Conservation (phyloP, 768 basidiomycete species). For the Boletus vermiculosoides region DNA sequence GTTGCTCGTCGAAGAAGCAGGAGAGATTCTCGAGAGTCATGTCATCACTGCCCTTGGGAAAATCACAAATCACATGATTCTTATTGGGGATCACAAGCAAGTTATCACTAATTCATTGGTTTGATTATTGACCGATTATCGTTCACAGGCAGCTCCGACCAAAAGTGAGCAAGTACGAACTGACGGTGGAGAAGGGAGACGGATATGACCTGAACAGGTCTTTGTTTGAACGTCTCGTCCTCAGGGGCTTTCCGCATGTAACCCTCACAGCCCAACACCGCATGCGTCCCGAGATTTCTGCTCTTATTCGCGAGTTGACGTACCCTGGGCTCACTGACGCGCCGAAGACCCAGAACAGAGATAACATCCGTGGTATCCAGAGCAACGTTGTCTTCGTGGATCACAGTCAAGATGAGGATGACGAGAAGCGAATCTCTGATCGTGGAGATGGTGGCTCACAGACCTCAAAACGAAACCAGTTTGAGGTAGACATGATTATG, state of each 20-base stretch:
- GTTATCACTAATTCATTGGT: slow-evolving; percentile 16
- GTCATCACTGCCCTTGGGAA: slow-evolving; percentile 54
- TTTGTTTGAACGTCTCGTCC: slow-evolving; percentile 66
- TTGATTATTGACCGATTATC: neutral
- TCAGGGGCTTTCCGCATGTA: slow-evolving; percentile 59
- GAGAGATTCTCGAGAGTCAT: slow-evolving; percentile 70
- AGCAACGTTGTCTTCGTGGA: slow-evolving; percentile 62
- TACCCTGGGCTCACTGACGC: slow-evolving; percentile 66
- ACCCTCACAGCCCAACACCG: slow-evolving; percentile 61
- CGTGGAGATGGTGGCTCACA: slow-evolving; percentile 44
- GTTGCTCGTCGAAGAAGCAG: slow-evolving; percentile 69
- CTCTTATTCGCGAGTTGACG: slow-evolving; percentile 57
- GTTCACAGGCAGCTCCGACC: slow-evolving; percentile 62
- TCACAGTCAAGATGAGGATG: slow-evolving; percentile 56
- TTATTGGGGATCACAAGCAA: slow-evolving; percentile 75
- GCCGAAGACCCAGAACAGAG: slow-evolving; percentile 45
- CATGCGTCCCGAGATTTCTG: slow-evolving; percentile 73
- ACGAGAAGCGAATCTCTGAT: slow-evolving; percentile 41
- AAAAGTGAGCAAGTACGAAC: slow-evolving; percentile 61
- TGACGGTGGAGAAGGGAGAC: slow-evolving; percentile 67
- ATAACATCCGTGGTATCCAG: slow-evolving; percentile 51
- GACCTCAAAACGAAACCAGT: slow-evolving; percentile 60
- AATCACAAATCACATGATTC: slow-evolving; percentile 50
- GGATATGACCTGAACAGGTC: slow-evolving; percentile 68
- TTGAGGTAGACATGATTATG: slow-evolving; percentile 61